phyloP scores from a whole-genome alignment of 495 filamentous ascomycete genomes.

The Daldinia childiae region DNA sequence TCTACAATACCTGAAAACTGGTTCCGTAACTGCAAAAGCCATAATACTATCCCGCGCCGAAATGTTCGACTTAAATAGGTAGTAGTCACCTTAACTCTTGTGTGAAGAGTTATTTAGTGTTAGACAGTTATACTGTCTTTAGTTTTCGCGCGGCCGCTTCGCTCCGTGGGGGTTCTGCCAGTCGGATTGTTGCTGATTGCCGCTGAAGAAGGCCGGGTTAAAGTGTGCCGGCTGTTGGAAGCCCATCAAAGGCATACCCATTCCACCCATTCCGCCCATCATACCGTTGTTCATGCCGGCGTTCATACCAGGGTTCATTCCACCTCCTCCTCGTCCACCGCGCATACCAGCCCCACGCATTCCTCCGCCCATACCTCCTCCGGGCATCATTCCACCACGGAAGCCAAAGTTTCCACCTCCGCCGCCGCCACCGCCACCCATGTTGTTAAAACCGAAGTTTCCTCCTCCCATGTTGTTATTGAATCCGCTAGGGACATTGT shows the following conservation, averaged over 20 bases:
- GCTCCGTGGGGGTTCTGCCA: conserved; percentile 86
- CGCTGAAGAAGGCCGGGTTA: conserved; percentile 82
- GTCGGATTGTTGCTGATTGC: conserved; percentile 63
- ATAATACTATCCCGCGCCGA: background rate
- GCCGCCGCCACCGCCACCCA: conserved; percentile 59
- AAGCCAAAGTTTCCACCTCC: conserved; percentile 66
- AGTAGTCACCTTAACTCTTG: background rate
- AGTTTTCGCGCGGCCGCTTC: conserved; percentile 79
- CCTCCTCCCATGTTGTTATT: conserved; percentile 48
- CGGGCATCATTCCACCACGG: conserved; percentile 64
- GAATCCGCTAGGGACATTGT: conserved; percentile 38
- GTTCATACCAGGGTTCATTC: conserved; percentile 60
- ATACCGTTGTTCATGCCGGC: conserved; percentile 61
- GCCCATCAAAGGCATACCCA: conserved; percentile 69
- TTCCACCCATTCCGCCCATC: conserved; percentile 65
- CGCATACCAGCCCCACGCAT: conserved; percentile 81
- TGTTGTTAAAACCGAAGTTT: conserved; percentile 58
- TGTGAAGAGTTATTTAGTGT: background rate
- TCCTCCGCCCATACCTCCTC: conserved; percentile 72
- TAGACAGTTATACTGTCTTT: conserved; percentile 14
- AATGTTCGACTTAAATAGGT: background rate
- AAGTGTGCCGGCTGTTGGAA: conserved; percentile 79
- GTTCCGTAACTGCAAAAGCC: conserved; percentile 7
- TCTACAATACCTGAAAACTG: conserved; percentile 1
- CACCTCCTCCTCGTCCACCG: conserved; percentile 70